Conservation (phyloP, 805 yeast species). For the Millerago galiae region DNA sequence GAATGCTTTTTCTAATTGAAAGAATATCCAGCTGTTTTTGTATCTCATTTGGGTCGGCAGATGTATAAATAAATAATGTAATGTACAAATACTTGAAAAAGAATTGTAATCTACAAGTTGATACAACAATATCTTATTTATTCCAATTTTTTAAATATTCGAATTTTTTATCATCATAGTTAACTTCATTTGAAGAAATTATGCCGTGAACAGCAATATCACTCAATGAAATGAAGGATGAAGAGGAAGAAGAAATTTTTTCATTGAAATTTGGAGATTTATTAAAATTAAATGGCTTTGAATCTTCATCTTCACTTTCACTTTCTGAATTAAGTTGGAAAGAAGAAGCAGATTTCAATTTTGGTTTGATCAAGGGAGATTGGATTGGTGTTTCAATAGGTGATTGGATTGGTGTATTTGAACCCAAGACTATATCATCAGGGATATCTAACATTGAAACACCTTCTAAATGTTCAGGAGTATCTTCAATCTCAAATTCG, state of each 20-base stretch:
- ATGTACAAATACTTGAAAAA: too few species aligned
- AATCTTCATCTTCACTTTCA: slow-evolving; percentile 1
- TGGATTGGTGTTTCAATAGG: not conserved
- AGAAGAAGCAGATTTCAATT: not conserved
- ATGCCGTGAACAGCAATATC: not conserved
- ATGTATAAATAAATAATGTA: too few species aligned
- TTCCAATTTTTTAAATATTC: too few species aligned
- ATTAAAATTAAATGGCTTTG: not conserved
- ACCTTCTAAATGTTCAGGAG: slow-evolving; percentile 22
- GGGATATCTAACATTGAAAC: slow-evolving; percentile 24
- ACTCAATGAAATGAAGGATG: not conserved
- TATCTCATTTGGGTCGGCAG: too few species aligned
- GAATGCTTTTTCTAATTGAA: too few species aligned
- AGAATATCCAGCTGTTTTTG: too few species aligned
- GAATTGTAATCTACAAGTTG: too few species aligned
- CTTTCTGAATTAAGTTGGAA: slow-evolving; percentile 14
- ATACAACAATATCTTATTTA: too few species aligned
- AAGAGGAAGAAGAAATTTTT: too few species aligned
- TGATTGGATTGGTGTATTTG: slow-evolving; percentile 11
- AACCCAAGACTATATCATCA: slow-evolving; percentile 23
- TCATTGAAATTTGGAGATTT: too few species aligned
- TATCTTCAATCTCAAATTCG: slow-evolving; percentile 11
- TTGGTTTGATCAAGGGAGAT: not conserved
- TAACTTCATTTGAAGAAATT: too few species aligned
- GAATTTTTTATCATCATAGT: too few species aligned